Conservation (phyloP, 2,329 filamentous ascomycete species). For the Ceratocystiopsis minuta region DNA sequence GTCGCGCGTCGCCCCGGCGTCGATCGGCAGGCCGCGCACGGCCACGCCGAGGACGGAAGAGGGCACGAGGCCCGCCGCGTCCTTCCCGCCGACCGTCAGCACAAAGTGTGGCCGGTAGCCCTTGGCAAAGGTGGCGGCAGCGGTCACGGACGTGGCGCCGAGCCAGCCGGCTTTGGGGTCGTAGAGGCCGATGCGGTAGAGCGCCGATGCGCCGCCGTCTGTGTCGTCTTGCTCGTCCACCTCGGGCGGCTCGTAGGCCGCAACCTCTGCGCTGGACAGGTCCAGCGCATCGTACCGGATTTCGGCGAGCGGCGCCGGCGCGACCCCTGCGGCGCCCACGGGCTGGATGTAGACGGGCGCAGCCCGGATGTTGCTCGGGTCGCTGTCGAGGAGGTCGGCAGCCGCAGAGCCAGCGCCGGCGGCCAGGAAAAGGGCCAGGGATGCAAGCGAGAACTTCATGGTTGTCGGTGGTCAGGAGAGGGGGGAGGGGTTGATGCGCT, state of each 20-base stretch:
- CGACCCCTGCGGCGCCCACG: slow-evolving; percentile 18
- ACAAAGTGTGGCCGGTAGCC: slow-evolving; percentile 41
- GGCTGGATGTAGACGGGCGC: slow-evolving; percentile 37
- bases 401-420: neutral
- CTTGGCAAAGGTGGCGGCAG: slow-evolving; percentile 39
- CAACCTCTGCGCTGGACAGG: slow-evolving; percentile 23
- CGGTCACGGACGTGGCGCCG: slow-evolving; percentile 36
- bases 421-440: neutral
- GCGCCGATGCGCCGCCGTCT: slow-evolving; percentile 22
- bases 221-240: neutral
- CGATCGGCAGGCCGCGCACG: slow-evolving; percentile 37
- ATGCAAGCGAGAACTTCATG: neutral
- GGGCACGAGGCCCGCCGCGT: neutral
- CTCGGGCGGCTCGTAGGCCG: slow-evolving; percentile 39
- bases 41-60: slow-evolving; percentile 27
- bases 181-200: slow-evolving; percentile 41
- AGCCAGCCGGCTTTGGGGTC: slow-evolving; percentile 31
- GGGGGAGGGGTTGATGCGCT: neutral
- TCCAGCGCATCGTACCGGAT: slow-evolving; percentile 34
- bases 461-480: neutral
- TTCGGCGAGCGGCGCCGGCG: slow-evolving; percentile 28
- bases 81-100: slow-evolving; percentile 22
- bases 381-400: slow-evolving; percentile 2
- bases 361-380: slow-evolving; percentile 19
- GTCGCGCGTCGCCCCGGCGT: slow-evolving; percentile 46